Evolutionary conservation across 352 stramenopile genomes (phyloP).

Genomic region (Phytopythium litorale): DNA sequence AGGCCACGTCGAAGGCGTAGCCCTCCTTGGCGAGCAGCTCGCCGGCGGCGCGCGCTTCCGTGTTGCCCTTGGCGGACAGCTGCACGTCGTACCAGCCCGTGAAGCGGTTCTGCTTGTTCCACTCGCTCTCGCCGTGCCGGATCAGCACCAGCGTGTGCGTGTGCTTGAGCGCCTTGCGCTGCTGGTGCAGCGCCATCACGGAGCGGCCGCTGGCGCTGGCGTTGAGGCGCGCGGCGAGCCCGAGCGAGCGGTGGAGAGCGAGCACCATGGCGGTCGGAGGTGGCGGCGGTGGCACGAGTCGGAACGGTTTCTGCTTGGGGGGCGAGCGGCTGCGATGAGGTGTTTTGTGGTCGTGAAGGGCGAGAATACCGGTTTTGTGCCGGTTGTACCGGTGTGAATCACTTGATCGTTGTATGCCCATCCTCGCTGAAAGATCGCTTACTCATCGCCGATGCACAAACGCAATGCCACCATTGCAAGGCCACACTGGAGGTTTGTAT

Average conservation of each 20-base stretch:
- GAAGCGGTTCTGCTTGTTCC: constrained; percentile 95
- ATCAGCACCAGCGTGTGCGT: constrained; percentile 91
- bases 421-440: not conserved
- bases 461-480: not conserved
- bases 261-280: constrained; percentile 38
- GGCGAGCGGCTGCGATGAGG: not conserved
- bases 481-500: not conserved
- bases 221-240: constrained; percentile 27
- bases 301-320: constrained; percentile 21
- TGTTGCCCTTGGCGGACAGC: constrained; percentile 86
- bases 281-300: not conserved
- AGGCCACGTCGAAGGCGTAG: constrained; percentile 94
- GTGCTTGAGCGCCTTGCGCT: constrained; percentile 67
- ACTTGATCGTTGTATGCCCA: not conserved
- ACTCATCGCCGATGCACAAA: not conserved
- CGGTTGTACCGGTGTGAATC: not conserved
- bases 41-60: constrained; percentile 89
- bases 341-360: not conserved
- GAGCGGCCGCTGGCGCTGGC: constrained; percentile 14
- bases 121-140: constrained; percentile 93
- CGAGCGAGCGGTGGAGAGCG: constrained; percentile 48
- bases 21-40: constrained; percentile 89
- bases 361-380: not conserved
- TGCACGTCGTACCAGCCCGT: constrained; percentile 94
- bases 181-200: constrained; percentile 29